Base-by-base conservation (phyloP, 495 filamentous ascomycete genomes). In the Xanthoparmelia taractica region DNA sequence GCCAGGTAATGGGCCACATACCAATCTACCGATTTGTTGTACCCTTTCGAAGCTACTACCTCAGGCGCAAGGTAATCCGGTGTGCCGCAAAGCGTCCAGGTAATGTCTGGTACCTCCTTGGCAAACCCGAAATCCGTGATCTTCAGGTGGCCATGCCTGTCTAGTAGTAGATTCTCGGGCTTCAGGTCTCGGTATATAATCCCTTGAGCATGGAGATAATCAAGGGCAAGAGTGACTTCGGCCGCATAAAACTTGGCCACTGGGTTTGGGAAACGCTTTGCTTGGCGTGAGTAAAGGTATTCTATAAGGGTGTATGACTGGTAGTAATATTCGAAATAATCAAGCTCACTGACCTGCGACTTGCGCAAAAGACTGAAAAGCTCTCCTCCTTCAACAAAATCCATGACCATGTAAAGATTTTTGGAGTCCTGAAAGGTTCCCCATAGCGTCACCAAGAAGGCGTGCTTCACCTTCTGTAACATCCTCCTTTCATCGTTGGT, bases 371-470 rank as follows among this genome's bases (percentile, higher is more conserved):
- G 73, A 70, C 92, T 97, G 75, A 98, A 98, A 58, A 98, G 79
- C 78, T 98, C 95, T 62, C 94, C 94, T 67, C 94, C 94, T 75
- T 98, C 95, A n/a, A 98, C 90, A 78, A 98, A 98, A 71, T 97
- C 94, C 94, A 98, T 97, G 67, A 98, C 94, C 94, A 98, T 97
- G 80, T 98, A 98, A 27, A 98, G 77, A 72, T 98, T 97, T 73
- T 86, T 87, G 25, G 89, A 82, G 68, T 97, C 95, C 73, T 97
- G 92, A 74, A 96, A 98, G 23, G 94, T 98, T 40, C 95, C 95
- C 95, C 95, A 97, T 54, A 98, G 76, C 4, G 95, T 97, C 70
- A 98, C 92, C 56, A 98, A 79, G 77, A 98, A 98, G 1, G 94
- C 92, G 77, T 98, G 92, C 71, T 96, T 92, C 63, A 96, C 92